Evolutionary conservation across 73 alveolate species (phyloP).

Genomic region (Blepharisma stoltei): DNA sequence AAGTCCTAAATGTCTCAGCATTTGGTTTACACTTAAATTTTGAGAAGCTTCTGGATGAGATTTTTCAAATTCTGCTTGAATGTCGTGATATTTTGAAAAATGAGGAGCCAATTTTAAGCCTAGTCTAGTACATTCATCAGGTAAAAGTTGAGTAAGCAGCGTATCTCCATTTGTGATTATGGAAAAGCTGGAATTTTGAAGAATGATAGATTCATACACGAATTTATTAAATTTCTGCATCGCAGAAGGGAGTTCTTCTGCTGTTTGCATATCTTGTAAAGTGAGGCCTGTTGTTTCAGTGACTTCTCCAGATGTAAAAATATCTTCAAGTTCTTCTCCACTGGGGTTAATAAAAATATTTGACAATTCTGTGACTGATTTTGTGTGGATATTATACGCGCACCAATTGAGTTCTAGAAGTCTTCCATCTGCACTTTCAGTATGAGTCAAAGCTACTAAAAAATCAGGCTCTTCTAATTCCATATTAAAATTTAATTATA

Average conservation of each 20-base stretch:
- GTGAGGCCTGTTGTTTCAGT: neutral
- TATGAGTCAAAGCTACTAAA: neutral
- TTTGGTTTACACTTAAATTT: neutral
- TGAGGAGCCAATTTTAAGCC: conserved; percentile 6
- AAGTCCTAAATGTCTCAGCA: neutral
- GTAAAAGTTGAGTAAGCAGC: neutral
- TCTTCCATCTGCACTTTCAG: neutral
- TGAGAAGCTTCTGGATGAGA: neutral
- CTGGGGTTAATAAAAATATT: neutral
- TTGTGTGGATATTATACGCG: neutral
- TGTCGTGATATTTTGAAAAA: neutral
- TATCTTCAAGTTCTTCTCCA: conserved; percentile 3
- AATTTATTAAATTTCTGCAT: neutral
- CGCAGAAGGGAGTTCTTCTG: conserved; percentile 7
- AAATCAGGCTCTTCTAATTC: neutral
- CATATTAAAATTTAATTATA: too few species aligned
- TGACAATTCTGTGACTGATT: neutral
- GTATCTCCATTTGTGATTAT: neutral
- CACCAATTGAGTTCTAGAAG: neutral
- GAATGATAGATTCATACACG: neutral
- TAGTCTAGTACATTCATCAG: neutral
- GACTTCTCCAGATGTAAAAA: neutral
- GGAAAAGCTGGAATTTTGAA: neutral
- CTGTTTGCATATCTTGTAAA: neutral
- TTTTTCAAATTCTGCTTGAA: neutral